Evolutionary conservation across 1,139 yeast species (phyloP).

Genomic region (Wickerhamomyces sp.): DNA sequence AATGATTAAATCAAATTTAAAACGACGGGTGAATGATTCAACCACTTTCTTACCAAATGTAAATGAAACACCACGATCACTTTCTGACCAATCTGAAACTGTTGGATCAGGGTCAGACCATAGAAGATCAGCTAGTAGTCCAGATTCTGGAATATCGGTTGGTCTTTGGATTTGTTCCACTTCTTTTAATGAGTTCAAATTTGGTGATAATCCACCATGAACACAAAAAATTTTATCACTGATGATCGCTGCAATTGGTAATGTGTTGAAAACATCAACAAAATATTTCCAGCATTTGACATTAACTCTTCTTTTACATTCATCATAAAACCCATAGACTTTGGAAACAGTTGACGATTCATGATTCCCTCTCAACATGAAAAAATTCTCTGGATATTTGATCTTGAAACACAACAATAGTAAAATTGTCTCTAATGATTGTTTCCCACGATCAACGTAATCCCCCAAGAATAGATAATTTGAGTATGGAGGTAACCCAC

Average conservation of each 20-base stretch:
- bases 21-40: slow-evolving; percentile 60
- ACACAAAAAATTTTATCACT: slow-evolving; percentile 83
- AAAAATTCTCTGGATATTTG: slow-evolving; percentile 78
- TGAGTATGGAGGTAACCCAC: slow-evolving; percentile 78
- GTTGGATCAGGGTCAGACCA: slow-evolving; percentile 86
- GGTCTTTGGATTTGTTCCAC: slow-evolving; percentile 72
- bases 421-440: slow-evolving; percentile 74
- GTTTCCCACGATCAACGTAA: slow-evolving; percentile 83
- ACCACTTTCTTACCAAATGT: slow-evolving; percentile 75
- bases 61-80: slow-evolving; percentile 84
- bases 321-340: slow-evolving; percentile 85
- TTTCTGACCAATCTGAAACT: slow-evolving; percentile 69
- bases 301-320: slow-evolving; percentile 70
- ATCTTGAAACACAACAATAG: slow-evolving; percentile 69
- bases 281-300: slow-evolving; percentile 70
- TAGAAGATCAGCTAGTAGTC: slow-evolving; percentile 71
- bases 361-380: slow-evolving; percentile 80
- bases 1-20: slow-evolving; percentile 74
- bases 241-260: slow-evolving; percentile 84
- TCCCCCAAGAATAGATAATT: slow-evolving; percentile 80
- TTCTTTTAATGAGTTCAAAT: slow-evolving; percentile 57
- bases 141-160: slow-evolving; percentile 82
- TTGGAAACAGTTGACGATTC: slow-evolving; percentile 81
- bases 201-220: slow-evolving; percentile 87
- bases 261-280: slow-evolving; percentile 77